Percentiles rank a stretch among this genome's conserved stretches.
Conservation (phyloP, 805 yeast genomes). For the Zygotorulaspora danielsina region DNA sequence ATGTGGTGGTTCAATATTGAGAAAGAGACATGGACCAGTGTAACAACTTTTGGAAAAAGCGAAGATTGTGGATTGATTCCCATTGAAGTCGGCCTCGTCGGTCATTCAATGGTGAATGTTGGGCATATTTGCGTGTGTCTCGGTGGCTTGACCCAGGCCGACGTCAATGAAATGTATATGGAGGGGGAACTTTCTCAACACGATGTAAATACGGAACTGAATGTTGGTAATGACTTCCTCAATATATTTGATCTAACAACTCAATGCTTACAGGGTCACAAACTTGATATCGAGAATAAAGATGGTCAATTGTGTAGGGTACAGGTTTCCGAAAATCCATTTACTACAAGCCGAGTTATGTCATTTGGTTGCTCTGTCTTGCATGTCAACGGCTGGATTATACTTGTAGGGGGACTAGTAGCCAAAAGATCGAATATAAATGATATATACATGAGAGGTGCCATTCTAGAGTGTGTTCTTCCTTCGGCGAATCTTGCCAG, state of each 20-base stretch:
- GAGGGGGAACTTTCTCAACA: constrained; percentile 5
- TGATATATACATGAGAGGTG: constrained; percentile 28
- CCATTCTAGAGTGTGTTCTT: constrained; percentile 27
- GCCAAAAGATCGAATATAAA: constrained; percentile 12
- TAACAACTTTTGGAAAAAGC: constrained; percentile 15
- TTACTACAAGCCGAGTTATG: constrained; percentile 3
- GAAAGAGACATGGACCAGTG: constrained; percentile 40
- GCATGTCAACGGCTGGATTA: constrained; percentile 22
- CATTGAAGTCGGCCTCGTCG: constrained; percentile 25
- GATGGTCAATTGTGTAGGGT: constrained; percentile 3
- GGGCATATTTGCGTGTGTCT: constrained; percentile 24
- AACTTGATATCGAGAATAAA: neutral
- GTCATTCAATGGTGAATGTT: constrained; percentile 27
- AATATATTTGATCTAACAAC: constrained; percentile 25
- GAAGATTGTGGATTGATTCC: constrained; percentile 16
- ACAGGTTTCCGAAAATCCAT: constrained; percentile 1
- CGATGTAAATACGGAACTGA: constrained; percentile 1
- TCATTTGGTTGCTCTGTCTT: constrained; percentile 18
- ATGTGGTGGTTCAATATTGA: constrained; percentile 48
- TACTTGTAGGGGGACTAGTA: constrained; percentile 30
- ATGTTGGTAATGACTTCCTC: constrained; percentile 16
- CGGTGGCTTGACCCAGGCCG: constrained; percentile 30
- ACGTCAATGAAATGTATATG: constrained; percentile 19
- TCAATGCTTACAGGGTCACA: constrained; percentile 21
- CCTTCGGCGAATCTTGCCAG: constrained; percentile 28